Percentiles rank a stretch among this genome's conserved stretches.
Evolutionary conservation across 306 rosid species (phyloP).

Genomic region (Hylodesmum podocarpum): DNA sequence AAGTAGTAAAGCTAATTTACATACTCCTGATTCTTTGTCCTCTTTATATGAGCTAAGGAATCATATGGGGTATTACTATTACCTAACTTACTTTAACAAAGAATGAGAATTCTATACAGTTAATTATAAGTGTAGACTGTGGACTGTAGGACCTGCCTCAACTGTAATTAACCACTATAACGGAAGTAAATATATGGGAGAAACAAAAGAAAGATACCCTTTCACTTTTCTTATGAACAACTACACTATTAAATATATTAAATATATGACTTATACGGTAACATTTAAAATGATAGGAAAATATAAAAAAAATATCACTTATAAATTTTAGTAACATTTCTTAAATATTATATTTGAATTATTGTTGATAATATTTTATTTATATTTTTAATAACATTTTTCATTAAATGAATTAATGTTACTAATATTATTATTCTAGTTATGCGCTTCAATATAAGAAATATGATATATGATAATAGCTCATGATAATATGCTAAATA

Average conservation of each 20-base stretch:
- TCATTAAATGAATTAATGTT: no score
- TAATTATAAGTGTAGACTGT: slow-evolving; percentile 16
- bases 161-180: slow-evolving; percentile 74
- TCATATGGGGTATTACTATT: slow-evolving; percentile 19
- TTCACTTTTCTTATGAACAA: slow-evolving; percentile 15
- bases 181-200: slow-evolving; percentile 45
- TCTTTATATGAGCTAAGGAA: slow-evolving; percentile 40
- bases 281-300: no score
- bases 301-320: no score
- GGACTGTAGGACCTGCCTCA: slow-evolving; percentile 42
- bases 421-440: no score
- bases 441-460: background rate
- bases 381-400: no score
- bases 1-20: slow-evolving; percentile 43
- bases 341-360: no score
- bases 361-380: no score
- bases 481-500: background rate
- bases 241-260: no score
- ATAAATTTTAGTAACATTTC: no score
- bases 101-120: background rate
- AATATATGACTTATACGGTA: no score
- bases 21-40: slow-evolving; percentile 17
- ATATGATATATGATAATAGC: background rate
- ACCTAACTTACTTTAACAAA: slow-evolving; percentile 33
- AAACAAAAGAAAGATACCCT: slow-evolving; percentile 17